Evolutionary conservation across 176 grass and related monocot genomes (phyloP).

Genomic region (Musa itinerans): DNA sequence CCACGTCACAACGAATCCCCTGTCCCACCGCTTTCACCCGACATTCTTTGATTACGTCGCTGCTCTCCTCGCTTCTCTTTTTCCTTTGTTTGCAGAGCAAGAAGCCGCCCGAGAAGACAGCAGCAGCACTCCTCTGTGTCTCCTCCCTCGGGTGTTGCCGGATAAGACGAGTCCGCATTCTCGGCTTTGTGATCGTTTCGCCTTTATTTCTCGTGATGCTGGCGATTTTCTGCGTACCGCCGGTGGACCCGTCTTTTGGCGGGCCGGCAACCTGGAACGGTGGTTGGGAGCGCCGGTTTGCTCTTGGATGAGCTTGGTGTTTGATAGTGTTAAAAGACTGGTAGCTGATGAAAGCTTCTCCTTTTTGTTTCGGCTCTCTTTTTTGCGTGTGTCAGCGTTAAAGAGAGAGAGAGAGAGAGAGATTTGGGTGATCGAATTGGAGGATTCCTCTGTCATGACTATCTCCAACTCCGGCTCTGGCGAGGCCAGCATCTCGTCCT

Average conservation of each 20-base stretch:
- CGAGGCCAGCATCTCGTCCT: conserved; percentile 47
- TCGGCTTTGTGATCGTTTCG: no score
- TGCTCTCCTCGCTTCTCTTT: not conserved
- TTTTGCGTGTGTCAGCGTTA: no score
- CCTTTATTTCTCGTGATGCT: no score
- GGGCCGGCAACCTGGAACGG: no score
- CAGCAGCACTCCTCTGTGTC: conserved; percentile 6
- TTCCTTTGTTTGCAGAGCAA: conserved; percentile 4
- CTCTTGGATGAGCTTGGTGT: no score
- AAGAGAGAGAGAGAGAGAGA: not conserved
- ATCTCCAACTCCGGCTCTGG: conserved; percentile 34
- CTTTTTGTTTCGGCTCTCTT: no score
- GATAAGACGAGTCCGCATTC: no score
- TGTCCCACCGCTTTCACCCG: not conserved
- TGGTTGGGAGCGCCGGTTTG: no score
- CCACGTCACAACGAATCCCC: no score
- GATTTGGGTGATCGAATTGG: conserved; percentile 43
- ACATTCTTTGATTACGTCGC: not conserved
- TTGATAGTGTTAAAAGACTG: not conserved
- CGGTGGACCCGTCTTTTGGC: no score
- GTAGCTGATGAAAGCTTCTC: not conserved
- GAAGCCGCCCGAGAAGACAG: conserved; percentile 21
- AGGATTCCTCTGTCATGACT: conserved; percentile 44
- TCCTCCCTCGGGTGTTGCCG: not conserved
- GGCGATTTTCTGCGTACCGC: no score